Base-by-base conservation (phyloP, 441 rosid species). In the Capsella rubella region DNA sequence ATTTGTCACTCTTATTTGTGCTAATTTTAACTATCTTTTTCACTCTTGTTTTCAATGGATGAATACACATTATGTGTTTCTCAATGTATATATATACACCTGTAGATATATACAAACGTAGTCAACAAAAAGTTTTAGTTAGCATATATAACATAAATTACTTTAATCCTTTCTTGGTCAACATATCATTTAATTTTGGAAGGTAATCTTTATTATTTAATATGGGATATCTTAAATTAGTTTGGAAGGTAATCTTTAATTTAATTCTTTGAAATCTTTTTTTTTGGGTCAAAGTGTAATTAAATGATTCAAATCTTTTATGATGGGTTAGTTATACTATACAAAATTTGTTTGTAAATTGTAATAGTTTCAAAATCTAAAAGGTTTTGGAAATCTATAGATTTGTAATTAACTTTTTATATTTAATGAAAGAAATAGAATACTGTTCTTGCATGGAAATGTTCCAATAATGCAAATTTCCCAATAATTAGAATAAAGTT, bases 381-480 rank as follows among this genome's bases (percentile, higher is more conserved):
- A n/a, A 28, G 52, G 10, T 14, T 5, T 12, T 29, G 6, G 11
- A 63, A 28, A 16, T 8, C n/a, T 32, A 32, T 4, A 31, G 40
- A 16, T 55, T 55, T 55, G 3, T 34, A 15, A 4, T 4, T 32
- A 9, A 15, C 2, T 4, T 16, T 31, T 31, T 54, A 18, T 15
- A 14, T 54, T 29, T 39, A 54, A 54, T 53, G 35, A 27, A 5
- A 52, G 4, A 18, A 18, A 18, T 1, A 47, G 25, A 21, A 6
- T 43, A 1, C 37, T 71, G 59, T 60, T 71, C 75, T 71, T 71
- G 77, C 71, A 74, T 66, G 80, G 80, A 76, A 71, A 77, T 77
- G 67, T 71, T 77, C 76, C 80, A 71, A 70, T 75, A 60, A 67
- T 68, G 73, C 69, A 67, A 75, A 54, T 60, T 67, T 32, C 56